Evolutionary conservation across 2,329 filamentous ascomycete genomes (phyloP).

Genomic region (Colletotrichum eremochloae): DNA sequence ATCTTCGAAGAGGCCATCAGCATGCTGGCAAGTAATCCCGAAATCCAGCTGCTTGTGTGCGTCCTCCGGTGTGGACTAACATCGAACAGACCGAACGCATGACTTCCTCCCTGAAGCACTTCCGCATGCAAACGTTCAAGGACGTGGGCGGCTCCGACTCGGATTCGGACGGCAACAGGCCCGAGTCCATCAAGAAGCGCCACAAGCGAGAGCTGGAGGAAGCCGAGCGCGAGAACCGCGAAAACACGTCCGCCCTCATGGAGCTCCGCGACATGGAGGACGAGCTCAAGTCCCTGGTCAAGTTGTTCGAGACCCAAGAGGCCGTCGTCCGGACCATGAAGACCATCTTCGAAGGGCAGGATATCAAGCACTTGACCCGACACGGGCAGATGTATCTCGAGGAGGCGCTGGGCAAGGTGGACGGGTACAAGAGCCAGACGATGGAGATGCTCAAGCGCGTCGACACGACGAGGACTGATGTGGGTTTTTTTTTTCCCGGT

Average conservation of each 20-base stretch:
- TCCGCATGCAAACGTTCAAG: constrained; percentile 68
- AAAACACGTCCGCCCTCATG: constrained; percentile 72
- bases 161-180: constrained; percentile 55
- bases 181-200: constrained; percentile 59
- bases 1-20: constrained; percentile 77
- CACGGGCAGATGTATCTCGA: constrained; percentile 58
- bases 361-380: not conserved
- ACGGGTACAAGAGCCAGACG: constrained; percentile 67
- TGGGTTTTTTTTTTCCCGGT: not conserved
- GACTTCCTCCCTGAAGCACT: constrained; percentile 72
- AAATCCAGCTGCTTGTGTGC: not conserved
- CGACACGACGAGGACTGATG: constrained; percentile 68
- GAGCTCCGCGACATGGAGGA: constrained; percentile 76
- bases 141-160: constrained; percentile 54
- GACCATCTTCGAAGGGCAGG: constrained; percentile 11
- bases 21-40: constrained; percentile 61
- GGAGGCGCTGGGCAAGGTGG: constrained; percentile 65
- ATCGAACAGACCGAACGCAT: constrained; percentile 68
- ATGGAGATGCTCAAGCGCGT: constrained; percentile 71
- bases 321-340: constrained; percentile 56
- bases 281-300: constrained; percentile 69
- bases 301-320: constrained; percentile 70
- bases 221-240: constrained; percentile 70
- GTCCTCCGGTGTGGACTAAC: not conserved
- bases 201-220: constrained; percentile 52